Percentiles rank a stretch among this genome's conserved stretches.
phyloP scores from a whole-genome alignment of 225 moss, liverwort and hornwort genomes.

The Neckera pumila region DNA sequence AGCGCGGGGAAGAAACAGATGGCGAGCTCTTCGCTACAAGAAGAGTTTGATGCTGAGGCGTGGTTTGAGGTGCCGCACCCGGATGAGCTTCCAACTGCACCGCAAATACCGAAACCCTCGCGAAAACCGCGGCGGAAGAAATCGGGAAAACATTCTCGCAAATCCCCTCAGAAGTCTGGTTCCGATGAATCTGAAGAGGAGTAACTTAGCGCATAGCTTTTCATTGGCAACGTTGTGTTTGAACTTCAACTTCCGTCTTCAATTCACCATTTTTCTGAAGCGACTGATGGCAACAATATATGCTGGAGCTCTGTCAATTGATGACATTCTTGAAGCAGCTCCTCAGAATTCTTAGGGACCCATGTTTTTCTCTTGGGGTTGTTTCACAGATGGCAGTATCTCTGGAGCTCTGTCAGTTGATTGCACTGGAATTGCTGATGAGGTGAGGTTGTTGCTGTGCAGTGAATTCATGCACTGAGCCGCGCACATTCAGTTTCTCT shows the following conservation, averaged over 20 bases:
- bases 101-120: background rate
- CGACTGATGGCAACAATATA: background rate
- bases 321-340: background rate
- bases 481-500: background rate
- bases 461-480: background rate
- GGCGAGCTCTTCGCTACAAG: background rate
- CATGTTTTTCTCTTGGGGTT: background rate
- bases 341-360: background rate
- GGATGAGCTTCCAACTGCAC: conserved; percentile 1
- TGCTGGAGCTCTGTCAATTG: background rate
- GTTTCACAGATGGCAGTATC: background rate
- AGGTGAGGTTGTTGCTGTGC: background rate
- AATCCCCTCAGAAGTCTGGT: background rate
- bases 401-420: background rate
- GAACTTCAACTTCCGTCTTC: background rate
- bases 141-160: background rate
- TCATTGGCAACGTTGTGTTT: background rate
- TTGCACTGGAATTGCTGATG: background rate
- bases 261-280: background rate
- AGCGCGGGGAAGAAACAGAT: background rate
- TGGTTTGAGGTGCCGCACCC: conserved; percentile 13
- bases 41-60: conserved; percentile 1
- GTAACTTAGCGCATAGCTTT: background rate
- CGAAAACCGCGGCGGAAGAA: background rate
- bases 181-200: background rate